Percentiles rank a stretch among this genome's conserved stretches.
Evolutionary conservation across 169 alveolate genomes (phyloP).

Genomic region (Eimeria tenella): DNA sequence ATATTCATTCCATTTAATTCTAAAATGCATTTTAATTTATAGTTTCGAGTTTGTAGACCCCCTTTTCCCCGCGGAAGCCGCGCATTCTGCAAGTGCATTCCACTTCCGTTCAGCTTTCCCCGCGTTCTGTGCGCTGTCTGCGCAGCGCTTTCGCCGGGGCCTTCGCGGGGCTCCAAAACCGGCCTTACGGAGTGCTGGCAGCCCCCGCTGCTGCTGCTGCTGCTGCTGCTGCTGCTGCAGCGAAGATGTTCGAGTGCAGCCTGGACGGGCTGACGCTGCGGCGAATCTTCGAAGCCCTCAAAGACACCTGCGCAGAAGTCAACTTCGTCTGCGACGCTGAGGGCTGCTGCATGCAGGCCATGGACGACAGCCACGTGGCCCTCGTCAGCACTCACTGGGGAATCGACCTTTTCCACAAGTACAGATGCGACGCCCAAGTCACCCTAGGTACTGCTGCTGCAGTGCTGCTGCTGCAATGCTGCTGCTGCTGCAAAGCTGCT

Average conservation of each 20-base stretch:
- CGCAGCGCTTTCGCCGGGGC: not conserved
- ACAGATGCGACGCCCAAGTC: constrained; percentile 94
- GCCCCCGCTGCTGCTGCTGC: no score
- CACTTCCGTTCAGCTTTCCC: no score
- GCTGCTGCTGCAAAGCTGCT: constrained; percentile 15
- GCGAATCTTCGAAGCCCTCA: constrained; percentile 87
- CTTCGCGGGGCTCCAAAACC: not conserved
- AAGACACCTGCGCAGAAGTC: constrained; percentile 97
- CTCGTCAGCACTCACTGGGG: constrained; percentile 94
- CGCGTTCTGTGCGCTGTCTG: no score
- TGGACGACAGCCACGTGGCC: constrained; percentile 99
- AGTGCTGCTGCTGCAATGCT: no score
- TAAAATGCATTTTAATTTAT: no score
- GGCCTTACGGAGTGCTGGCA: no score
- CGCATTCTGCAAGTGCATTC: no score
- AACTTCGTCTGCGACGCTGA: constrained; percentile 96
- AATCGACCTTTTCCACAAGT: constrained; percentile 97
- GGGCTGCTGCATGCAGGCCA: constrained; percentile 98
- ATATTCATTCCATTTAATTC: no score
- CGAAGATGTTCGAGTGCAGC: constrained; percentile 79
- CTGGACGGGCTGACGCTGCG: constrained; percentile 72
- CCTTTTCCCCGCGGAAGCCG: no score
- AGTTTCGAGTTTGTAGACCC: no score
- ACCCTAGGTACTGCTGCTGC: constrained; percentile 96
- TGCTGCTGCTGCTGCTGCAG: no score